Evolutionary conservation across 495 filamentous ascomycete species (phyloP).

Genomic region (Penicillium mononematosum): DNA sequence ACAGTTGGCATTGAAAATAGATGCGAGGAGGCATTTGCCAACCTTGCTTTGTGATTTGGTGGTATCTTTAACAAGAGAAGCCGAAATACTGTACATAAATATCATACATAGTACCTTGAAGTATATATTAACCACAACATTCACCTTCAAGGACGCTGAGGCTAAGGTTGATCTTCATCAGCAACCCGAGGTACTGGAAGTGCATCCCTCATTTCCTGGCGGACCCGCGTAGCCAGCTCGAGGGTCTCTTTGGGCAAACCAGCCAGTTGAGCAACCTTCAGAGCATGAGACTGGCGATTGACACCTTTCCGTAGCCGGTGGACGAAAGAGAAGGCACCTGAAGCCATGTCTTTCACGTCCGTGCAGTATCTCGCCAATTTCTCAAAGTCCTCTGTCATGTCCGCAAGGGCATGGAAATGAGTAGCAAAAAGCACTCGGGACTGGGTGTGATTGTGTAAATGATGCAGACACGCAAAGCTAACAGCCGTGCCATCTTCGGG

Average conservation of each 20-base stretch:
- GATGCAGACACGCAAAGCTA: constrained; percentile 81
- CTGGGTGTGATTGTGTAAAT: constrained; percentile 71
- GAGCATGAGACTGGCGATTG: constrained; percentile 81
- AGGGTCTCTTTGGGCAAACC: constrained; percentile 66
- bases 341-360: constrained; percentile 69
- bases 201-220: constrained; percentile 21
- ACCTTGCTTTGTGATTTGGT: neutral
- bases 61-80: neutral
- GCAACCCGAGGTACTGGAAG: neutral
- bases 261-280: constrained; percentile 88
- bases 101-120: constrained; percentile 2
- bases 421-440: constrained; percentile 89
- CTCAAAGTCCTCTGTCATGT: constrained; percentile 67
- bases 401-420: constrained; percentile 84
- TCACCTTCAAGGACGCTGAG: neutral
- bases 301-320: constrained; percentile 78
- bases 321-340: constrained; percentile 76
- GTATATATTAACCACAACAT: neutral
- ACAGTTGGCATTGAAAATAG: neutral
- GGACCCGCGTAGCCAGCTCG: constrained; percentile 47
- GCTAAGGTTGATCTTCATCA: neutral
- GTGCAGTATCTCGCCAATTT: constrained; percentile 81
- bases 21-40: neutral
- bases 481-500: constrained; percentile 88
- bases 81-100: constrained; percentile 10